Evolutionary conservation across 1,139 yeast genomes (phyloP), one percentile per base, ranked within the genome.

Genomic region (Debaryomycetaceae sp.): DNA sequence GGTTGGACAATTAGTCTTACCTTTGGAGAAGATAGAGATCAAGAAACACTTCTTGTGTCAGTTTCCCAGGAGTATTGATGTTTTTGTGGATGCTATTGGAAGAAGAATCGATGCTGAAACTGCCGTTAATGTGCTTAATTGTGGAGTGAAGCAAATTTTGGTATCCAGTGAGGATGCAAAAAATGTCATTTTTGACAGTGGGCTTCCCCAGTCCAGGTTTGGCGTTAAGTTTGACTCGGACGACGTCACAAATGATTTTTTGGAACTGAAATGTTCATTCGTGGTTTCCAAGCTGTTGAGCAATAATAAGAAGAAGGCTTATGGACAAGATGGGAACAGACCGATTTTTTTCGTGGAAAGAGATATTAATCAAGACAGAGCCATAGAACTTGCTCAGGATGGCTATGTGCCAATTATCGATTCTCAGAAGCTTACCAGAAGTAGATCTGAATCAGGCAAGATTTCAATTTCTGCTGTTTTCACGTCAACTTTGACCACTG

Each of bases 401-500:
- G 74, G 79, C 6, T 72, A 75, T 37, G 63, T 73, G 37, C 79
- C 84, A 18, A 67, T 84, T 32, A 59, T 83, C 19, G 48, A 63
- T 0, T 56, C 73, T 3, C 51, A 52, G 0, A 45, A 58, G 24
- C 66, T 84, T 46, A 67, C 86, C 17, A 63, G 69, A 13, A 73
- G 66, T 17, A 58, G 63, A 41, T 54, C 49, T 13, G 61, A 56
- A 29, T 45, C 42, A 4, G 52, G 50, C 9, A 63, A 67, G 46
- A 56, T 78, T 30, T 70, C 81, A 5, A 58, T 85, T 31, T 74
- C 80, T 5, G 70, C 75, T 17, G 56, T 80, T 24, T 65, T 87
- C 42, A 58, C 78, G n/a, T 63, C 78, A 14, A 67, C 80, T 1
- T 67, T 88, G 48, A 73, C 73, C 24, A 84, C 96, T 2, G 98